phyloP scores from a whole-genome alignment of 192 early-diverging fungal species.

The Coemansia sp. region DNA sequence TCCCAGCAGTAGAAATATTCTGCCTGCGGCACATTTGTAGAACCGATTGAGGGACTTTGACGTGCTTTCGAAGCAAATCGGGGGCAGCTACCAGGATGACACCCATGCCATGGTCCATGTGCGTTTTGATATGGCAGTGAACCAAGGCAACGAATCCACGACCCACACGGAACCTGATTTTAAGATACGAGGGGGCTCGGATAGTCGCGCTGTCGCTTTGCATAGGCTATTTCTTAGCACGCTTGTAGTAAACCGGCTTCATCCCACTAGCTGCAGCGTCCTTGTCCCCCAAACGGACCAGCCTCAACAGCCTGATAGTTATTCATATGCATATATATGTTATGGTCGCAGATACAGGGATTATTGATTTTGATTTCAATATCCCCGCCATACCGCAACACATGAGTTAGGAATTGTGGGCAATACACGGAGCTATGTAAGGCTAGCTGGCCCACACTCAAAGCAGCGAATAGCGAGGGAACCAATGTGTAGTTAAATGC shows the following conservation, averaged over 20 bases:
- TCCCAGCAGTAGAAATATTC: neutral
- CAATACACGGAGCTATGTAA: neutral
- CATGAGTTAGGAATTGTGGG: neutral
- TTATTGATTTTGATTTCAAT: slow-evolving; percentile 9
- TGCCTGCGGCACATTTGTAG: neutral
- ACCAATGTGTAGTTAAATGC: slow-evolving; percentile 1
- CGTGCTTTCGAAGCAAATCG: neutral
- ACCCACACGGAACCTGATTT: slow-evolving; percentile 1
- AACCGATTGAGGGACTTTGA: neutral
- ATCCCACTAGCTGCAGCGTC: neutral
- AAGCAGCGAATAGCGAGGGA: slow-evolving; percentile 4
- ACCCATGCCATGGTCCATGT: neutral
- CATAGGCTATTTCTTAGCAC: slow-evolving; percentile 49
- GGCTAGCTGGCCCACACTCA: slow-evolving; percentile 1
- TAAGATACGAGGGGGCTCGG: neutral
- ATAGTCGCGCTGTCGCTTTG: slow-evolving; percentile 33
- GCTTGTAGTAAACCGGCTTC: slow-evolving; percentile 12
- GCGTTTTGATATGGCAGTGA: slow-evolving; percentile 1
- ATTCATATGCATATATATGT: slow-evolving; percentile 10
- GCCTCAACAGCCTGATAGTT: slow-evolving; percentile 19
- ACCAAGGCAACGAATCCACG: neutral
- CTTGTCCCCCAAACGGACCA: slow-evolving; percentile 6
- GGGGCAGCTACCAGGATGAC: neutral
- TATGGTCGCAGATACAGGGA: neutral
- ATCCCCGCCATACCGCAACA: neutral